A percentile compares a stretch with the other conserved stretches of the same genome.
Evolutionary conservation across 306 rosid genomes (phyloP).

Genomic region (Styphnolobium japonicum): DNA sequence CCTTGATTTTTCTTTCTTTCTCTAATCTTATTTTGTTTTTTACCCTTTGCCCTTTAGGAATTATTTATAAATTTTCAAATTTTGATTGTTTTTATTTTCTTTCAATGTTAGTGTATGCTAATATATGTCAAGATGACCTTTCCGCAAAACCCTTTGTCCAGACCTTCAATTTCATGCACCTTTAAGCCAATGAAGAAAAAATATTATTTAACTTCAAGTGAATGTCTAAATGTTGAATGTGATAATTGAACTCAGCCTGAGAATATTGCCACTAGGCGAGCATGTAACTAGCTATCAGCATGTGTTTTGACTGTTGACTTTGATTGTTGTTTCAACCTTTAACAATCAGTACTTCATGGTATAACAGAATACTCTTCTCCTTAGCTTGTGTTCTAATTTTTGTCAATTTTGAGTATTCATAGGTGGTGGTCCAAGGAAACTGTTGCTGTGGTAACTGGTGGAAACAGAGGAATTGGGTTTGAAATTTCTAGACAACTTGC

Average conservation of each 20-base stretch:
- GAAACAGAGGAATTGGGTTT: conserved; percentile 73
- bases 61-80: too few species aligned
- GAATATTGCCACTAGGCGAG: not conserved
- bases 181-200: not conserved
- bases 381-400: not conserved
- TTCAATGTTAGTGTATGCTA: too few species aligned
- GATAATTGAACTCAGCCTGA: not conserved
- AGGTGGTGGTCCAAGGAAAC: conserved; percentile 82
- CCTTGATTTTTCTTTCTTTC: too few species aligned
- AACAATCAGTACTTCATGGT: not conserved
- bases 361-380: not conserved
- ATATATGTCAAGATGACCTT: too few species aligned
- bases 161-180: not conserved
- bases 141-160: too few species aligned
- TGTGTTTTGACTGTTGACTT: not conserved
- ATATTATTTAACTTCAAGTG: not conserved
- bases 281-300: not conserved
- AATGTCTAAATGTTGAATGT: not conserved
- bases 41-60: too few species aligned
- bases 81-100: too few species aligned
- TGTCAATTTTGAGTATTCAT: not conserved
- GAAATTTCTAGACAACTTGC: conserved; percentile 63
- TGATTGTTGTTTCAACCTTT: not conserved
- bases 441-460: conserved; percentile 68
- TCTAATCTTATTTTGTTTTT: too few species aligned